These are phyloP conservation scores for Coemansia sp. DNA, from an alignment of 192 early-diverging fungal species.

Conservation along the genomic window DNA sequence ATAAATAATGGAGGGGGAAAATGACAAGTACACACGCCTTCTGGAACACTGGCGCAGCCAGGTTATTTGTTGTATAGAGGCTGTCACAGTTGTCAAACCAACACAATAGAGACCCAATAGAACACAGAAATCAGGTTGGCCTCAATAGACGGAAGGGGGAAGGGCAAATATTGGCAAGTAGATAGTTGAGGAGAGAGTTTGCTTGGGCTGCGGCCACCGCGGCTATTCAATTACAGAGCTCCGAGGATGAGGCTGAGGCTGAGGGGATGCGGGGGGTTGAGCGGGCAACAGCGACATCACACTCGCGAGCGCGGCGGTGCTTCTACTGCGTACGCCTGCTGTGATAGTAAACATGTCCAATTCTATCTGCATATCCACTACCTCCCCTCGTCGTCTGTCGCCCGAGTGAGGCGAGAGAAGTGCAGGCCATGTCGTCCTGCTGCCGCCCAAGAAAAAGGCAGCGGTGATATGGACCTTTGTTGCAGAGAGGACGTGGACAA, in stretches of 20 bases:
- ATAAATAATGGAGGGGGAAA: neutral
- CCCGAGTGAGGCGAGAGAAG: neutral
- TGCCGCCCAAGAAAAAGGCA: slow-evolving; percentile 1
- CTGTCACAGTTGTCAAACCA: neutral
- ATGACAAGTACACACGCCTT: neutral
- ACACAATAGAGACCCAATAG: neutral
- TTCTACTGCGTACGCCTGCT: slow-evolving; percentile 11
- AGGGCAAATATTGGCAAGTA: neutral
- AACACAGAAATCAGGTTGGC: neutral
- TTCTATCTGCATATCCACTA: slow-evolving; percentile 16
- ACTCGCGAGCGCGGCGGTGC: neutral
- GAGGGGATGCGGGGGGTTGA: neutral
- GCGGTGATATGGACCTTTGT: neutral
- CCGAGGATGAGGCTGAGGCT: neutral
- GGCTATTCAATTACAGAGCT: neutral
- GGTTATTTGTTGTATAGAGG: neutral
- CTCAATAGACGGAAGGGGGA: neutral
- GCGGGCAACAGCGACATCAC: neutral
- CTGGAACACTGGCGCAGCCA: neutral
- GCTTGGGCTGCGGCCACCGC: neutral
- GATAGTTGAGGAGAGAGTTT: neutral
- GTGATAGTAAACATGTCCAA: slow-evolving; percentile 23
- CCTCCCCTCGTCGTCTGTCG: neutral
- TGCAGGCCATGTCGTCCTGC: neutral
- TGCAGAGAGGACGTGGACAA: neutral